Percentiles rank a stretch among this genome's conserved stretches.
Conservation (phyloP, 2,329 filamentous ascomycete species). For the Penicillium italicum region DNA sequence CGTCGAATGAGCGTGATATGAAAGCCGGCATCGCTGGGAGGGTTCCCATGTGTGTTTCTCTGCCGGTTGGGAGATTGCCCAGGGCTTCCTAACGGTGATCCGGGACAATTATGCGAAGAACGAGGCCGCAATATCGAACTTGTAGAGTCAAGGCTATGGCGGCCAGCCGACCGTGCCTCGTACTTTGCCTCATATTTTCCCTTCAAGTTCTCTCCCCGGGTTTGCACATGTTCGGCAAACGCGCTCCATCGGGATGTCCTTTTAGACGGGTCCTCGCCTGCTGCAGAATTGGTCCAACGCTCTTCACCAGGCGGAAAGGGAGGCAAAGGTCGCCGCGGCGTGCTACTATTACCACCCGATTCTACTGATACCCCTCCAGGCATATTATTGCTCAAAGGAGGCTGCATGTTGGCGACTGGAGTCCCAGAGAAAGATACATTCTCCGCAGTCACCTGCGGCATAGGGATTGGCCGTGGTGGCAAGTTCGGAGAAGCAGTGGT, state of each 20-base stretch:
- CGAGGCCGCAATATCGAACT: conserved; percentile 26
- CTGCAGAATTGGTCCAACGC: conserved; percentile 6
- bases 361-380: background rate
- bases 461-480: conserved; percentile 19
- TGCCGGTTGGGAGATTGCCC: conserved; percentile 27
- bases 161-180: conserved; percentile 23
- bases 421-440: conserved; percentile 21
- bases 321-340: conserved; percentile 28
- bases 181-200: conserved; percentile 26
- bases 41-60: conserved; percentile 6
- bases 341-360: background rate
- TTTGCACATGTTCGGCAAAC: conserved; percentile 24
- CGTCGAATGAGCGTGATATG: conserved; percentile 65
- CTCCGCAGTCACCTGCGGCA: conserved; percentile 20
- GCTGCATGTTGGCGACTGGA: conserved; percentile 13
- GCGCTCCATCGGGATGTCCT: conserved; percentile 32
- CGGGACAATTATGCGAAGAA: conserved; percentile 16
- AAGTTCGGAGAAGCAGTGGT: conserved; percentile 13
- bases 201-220: conserved; percentile 20
- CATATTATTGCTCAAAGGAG: background rate
- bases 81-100: conserved; percentile 26
- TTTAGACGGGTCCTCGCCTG: conserved; percentile 11
- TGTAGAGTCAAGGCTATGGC: conserved; percentile 31
- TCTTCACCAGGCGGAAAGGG: conserved; percentile 27
- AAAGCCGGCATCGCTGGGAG: conserved; percentile 28